phyloP scores from a whole-genome alignment of 345 rosid species.

The Gossypioides kirkii region DNA sequence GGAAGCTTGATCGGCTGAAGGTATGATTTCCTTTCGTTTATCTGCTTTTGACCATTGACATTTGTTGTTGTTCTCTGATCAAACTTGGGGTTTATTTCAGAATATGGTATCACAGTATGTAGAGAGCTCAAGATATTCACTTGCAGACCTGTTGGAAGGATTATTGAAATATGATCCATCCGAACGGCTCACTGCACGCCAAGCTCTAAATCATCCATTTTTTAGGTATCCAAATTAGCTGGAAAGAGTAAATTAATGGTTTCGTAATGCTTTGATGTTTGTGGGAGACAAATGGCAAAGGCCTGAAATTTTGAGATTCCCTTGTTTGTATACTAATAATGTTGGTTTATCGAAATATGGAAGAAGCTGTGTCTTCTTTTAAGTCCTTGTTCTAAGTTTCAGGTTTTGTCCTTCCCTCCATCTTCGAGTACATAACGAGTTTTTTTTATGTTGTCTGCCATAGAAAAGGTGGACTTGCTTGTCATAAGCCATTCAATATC shows the following conservation, averaged over 20 bases:
- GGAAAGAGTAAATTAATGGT: background rate
- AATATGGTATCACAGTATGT: slow-evolving; percentile 46
- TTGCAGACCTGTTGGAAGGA: slow-evolving; percentile 53
- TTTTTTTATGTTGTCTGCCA: too few relatives aligned
- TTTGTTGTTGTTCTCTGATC: background rate
- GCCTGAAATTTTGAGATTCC: background rate
- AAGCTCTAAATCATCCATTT: slow-evolving; percentile 76
- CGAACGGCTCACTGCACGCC: slow-evolving; percentile 57
- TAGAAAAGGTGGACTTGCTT: too few relatives aligned
- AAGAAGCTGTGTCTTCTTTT: background rate
- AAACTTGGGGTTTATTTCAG: slow-evolving; percentile 30
- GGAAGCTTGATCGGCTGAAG: slow-evolving; percentile 59
- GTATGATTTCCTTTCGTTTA: slow-evolving; percentile 21
- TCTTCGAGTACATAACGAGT: too few relatives aligned
- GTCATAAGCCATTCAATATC: too few relatives aligned
- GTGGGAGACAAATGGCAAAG: slow-evolving; percentile 11
- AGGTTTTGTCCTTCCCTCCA: too few relatives aligned
- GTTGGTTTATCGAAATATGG: slow-evolving; percentile 6
- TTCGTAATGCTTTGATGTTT: background rate
- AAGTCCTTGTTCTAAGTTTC: background rate
- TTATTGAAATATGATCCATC: slow-evolving; percentile 63
- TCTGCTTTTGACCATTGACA: background rate
- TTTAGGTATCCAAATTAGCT: slow-evolving; percentile 33
- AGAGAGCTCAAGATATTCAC: slow-evolving; percentile 38
- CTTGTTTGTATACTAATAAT: background rate